Evolutionary conservation across 495 filamentous ascomycete genomes (phyloP), one percentile per base, ranked within the genome.

Genomic region (Hypoxylon fuscum): DNA sequence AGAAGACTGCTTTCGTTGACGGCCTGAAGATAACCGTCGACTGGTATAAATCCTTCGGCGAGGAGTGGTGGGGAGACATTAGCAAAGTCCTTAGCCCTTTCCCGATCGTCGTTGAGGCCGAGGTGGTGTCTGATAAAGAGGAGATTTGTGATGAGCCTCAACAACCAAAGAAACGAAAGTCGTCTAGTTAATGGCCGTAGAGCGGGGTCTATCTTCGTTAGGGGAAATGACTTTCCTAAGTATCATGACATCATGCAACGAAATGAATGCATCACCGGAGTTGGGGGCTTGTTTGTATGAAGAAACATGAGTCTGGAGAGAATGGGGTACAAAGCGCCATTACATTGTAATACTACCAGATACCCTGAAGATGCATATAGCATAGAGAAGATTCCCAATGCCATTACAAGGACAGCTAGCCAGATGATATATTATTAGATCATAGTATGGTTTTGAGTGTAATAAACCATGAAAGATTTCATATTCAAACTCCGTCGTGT

Each of bases 21-120:
- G 89, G 89, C 17, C 71, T 92, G 54, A 72, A 72, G 32, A 72
- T 68, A n/a, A 91, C 89, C 3, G 87, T 91, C 1, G 80, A 85
- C 29, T 92, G 89, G 89, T 91, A 92, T 68, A 74, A 74, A 22
- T 70, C 64, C 27, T 88, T 85, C 57, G 83, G 85, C 1, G 79
- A 84, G 68, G 53, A 69, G 20, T 92, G 89, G 89, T 92, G 89
- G 89, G 86, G 86, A 64, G 82, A 93, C 77, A 88, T 91, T 59
- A 87, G 77, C 66, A 80, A 81, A 64, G 83, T 87, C 20, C 72
- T 87, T 25, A 83, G 75, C 23, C 83, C 85, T 34, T 86, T 87
- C 55, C 85, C 85, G 5, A 79, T 79, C 32, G 83, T 86, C 12
- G 76, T 76, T 5, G 81, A 79, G 47, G 70, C 60, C 5, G 77